Evolutionary conservation across 2,329 filamentous ascomycete genomes (phyloP).

Genomic region (Rhynchosporium secalis): DNA sequence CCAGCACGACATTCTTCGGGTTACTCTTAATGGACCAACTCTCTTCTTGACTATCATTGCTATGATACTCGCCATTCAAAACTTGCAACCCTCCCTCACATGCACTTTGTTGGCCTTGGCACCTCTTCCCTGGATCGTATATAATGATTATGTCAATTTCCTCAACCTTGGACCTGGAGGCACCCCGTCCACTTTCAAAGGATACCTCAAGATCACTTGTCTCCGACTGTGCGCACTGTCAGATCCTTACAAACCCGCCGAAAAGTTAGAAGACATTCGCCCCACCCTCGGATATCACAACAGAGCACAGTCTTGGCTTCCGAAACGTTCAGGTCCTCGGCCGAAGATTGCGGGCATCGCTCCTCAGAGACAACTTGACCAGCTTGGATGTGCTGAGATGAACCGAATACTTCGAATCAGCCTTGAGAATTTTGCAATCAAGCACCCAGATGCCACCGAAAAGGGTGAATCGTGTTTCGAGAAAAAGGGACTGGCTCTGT

Average conservation of each 20-base stretch:
- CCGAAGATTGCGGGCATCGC: constrained; percentile 74
- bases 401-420: constrained; percentile 56
- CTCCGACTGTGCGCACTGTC: constrained; percentile 70
- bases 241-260: constrained; percentile 62
- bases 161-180: constrained; percentile 77
- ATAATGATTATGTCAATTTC: constrained; percentile 75
- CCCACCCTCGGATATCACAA: constrained; percentile 61
- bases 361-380: constrained; percentile 76
- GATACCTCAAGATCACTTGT: constrained; percentile 73
- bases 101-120: constrained; percentile 52
- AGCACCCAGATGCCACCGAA: constrained; percentile 51
- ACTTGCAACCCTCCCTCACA: constrained; percentile 49
- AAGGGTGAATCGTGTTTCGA: constrained; percentile 75
- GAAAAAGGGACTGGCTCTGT: constrained; percentile 77
- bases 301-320: constrained; percentile 47
- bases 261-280: constrained; percentile 49
- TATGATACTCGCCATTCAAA: constrained; percentile 54
- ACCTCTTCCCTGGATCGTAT: constrained; percentile 51
- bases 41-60: constrained; percentile 50
- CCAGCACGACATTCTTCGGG: constrained; percentile 34
- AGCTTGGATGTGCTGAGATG: constrained; percentile 56
- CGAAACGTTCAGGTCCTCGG: constrained; percentile 61
- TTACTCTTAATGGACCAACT: constrained; percentile 36
- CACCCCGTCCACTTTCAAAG: constrained; percentile 70
- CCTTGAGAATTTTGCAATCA: constrained; percentile 52